Conservation (phyloP, 768 basidiomycete species). For the Tylopilus rubrobrunneus region DNA sequence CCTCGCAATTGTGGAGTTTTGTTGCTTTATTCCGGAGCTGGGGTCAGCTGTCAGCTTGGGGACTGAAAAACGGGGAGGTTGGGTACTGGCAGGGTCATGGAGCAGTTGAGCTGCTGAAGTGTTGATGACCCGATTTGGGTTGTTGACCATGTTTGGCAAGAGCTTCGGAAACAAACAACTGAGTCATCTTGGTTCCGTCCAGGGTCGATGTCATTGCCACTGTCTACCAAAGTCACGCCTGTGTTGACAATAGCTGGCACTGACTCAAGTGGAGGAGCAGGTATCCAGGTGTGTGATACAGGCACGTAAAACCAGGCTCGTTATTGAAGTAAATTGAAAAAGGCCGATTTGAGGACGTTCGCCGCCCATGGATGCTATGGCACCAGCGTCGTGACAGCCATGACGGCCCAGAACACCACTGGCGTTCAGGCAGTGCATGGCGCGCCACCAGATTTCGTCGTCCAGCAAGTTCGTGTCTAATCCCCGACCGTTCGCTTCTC, state of each 20-base stretch:
- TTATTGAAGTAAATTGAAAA: neutral
- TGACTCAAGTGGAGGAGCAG: slow-evolving; percentile 83
- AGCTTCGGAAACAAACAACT: too few relatives aligned
- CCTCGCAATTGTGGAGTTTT: too few relatives aligned
- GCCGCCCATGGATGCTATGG: slow-evolving; percentile 78
- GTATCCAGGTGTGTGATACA: slow-evolving; percentile 62
- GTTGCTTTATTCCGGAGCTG: too few relatives aligned
- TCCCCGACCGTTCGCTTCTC: neutral
- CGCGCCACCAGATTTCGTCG: slow-evolving; percentile 65
- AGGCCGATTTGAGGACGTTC: slow-evolving; percentile 89
- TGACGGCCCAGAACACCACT: slow-evolving; percentile 86
- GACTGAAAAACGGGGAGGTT: too few relatives aligned
- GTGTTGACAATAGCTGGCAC: slow-evolving; percentile 77
- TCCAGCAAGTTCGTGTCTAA: slow-evolving; percentile 55
- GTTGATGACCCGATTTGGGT: too few relatives aligned
- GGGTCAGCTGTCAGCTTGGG: too few relatives aligned
- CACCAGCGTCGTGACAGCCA: slow-evolving; percentile 74
- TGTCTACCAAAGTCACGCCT: slow-evolving; percentile 24
- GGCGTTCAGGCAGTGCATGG: slow-evolving; percentile 77
- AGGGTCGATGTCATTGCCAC: slow-evolving; percentile 4
- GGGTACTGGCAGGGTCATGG: too few relatives aligned
- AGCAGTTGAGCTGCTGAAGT: too few relatives aligned
- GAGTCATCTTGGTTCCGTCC: neutral
- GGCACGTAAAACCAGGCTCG: neutral
- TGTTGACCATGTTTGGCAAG: too few relatives aligned